Evolutionary conservation across 345 rosid genomes (phyloP), one percentile per base, ranked within the genome.

Genomic region (Dipteronia sinensis): DNA sequence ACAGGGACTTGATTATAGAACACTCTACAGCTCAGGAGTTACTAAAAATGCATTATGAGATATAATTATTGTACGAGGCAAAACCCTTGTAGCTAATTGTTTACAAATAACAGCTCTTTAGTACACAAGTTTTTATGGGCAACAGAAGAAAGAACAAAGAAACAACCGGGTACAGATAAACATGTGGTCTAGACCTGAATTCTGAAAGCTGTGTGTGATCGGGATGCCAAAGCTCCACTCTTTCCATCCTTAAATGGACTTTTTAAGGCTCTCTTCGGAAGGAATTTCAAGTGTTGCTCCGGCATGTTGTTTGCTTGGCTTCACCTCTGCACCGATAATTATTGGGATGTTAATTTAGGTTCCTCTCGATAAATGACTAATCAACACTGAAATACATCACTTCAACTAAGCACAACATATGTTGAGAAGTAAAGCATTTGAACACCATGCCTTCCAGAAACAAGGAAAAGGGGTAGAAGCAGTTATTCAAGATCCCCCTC

Each of bases 201-300:
- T 19, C 46, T 66, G 40, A 38, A 66, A 19, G 47, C 70, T 34
- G 38, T 31, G 38, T 31, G 34, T 31, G 34, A 31, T 2, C 34
- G 5, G 3, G 34, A 31, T 31, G 34, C 34, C 34, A 31, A 31
- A 31, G 34, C n/a, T 31, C 4, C 15, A 70, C 20, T 23, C 47
- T 74, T 31, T 49, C 44, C 69, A 51, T 74, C 63, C 79, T 90
- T 78, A 85, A 15, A 73, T 83, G 25, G 90, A 81, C 80, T 86
- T 90, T 63, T 81, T 76, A 62, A 93, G 83, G 78, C 86, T 82
- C 65, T 89, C 94, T 59, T 95, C 98, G 7, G 96, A 84, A 46
- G 98, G 94, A 75, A 91, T 76, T 88, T 93, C 98, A 62, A 95
- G 88, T 5, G 94, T 95, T 47, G 90, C 95, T 79, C 96, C 97